Evolutionary conservation across 306 rosid genomes (phyloP), one percentile per base, ranked within the genome.

Genomic region (Sophora flavescens): DNA sequence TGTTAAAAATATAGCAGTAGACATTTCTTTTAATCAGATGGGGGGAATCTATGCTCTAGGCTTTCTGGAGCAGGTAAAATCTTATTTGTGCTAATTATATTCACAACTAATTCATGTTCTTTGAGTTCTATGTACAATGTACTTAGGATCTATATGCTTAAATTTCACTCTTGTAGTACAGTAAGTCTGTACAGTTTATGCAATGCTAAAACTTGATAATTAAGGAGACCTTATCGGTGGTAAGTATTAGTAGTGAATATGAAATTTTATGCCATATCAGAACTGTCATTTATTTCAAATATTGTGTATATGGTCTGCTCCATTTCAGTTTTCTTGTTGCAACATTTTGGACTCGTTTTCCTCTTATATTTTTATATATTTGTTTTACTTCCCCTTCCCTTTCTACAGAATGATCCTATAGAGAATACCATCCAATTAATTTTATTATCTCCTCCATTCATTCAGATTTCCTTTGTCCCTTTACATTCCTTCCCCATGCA

Each of bases 1-100:
- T 0, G 90, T 89, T 76, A 87, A 84, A 70, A 67, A 74, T 69
- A 78, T 87, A 36, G 84, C 89, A 14, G 83, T 89, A 33, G 96
- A 91, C 75, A 87, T 91, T 17, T 89, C 96, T 6, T 91, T 91
- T 76, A 91, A 91, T 65, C 96, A 91, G 78, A 59, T 81, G 65
- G 84, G 90, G 6, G 96, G 96, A 48, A 87, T 91, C 41, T 79
- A 58, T 72, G 84, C 91, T 60, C 62, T 91, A 5, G 76, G 68
- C 78, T 91, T 91, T 83, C 63, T 91, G 63, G 96, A 91, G 79
- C 86, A 87, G 93, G 96, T 91, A 63, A 74, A 62, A 54, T 42
- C 70, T 67, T 51, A n/a, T 53, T 38, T 50, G 26, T 70, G n/a
- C 42, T 48, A 17, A 36, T 54, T 41, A 77, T 17, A 54, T 63